These are phyloP conservation scores for Pichia sp. DNA, from an alignment of 1,139 yeast species.

Conservation along the genomic window DNA sequence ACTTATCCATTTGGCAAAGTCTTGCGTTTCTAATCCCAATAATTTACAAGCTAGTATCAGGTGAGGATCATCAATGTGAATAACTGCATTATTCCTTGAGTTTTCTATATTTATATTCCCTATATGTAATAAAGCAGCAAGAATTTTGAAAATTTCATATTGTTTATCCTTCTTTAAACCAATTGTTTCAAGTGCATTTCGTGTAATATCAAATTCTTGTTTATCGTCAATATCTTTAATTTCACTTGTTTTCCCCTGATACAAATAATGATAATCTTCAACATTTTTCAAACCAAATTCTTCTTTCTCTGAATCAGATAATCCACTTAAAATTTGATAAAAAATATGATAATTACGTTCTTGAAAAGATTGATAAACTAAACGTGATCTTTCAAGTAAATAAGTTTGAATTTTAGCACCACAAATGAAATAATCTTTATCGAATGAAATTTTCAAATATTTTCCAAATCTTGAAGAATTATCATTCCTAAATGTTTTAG, in stretches of 20 bases:
- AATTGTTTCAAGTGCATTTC: slow-evolving; percentile 67
- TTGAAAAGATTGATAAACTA: slow-evolving; percentile 83
- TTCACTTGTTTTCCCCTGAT: slow-evolving; percentile 74
- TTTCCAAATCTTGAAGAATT: slow-evolving; percentile 97
- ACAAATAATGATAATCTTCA: slow-evolving; percentile 69
- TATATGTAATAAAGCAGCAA: slow-evolving; percentile 91
- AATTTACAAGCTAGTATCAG: slow-evolving; percentile 76
- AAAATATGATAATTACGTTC: slow-evolving; percentile 95
- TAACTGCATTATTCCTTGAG: slow-evolving; percentile 74
- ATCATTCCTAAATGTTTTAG: slow-evolving; percentile 94
- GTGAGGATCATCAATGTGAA: slow-evolving; percentile 79
- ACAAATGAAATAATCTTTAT: slow-evolving; percentile 65
- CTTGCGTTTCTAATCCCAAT: slow-evolving; percentile 66
- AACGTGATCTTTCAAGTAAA: slow-evolving; percentile 83
- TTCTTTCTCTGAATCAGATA: slow-evolving; percentile 50
- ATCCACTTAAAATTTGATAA: slow-evolving; percentile 82
- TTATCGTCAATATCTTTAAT: slow-evolving; percentile 79
- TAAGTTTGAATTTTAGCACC: slow-evolving; percentile 95
- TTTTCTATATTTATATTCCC: slow-evolving; percentile 89
- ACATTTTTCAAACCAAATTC: slow-evolving; percentile 57
- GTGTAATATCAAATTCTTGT: slow-evolving; percentile 65
- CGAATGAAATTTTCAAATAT: slow-evolving; percentile 83
- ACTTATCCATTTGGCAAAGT: slow-evolving; percentile 83
- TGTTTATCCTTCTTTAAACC: slow-evolving; percentile 63
- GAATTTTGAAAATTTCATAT: slow-evolving; percentile 60